Percentiles rank a stretch among this genome's conserved stretches.
These are phyloP conservation scores for Geranium brycei DNA, from an alignment of 345 rosid species.

Conservation along the genomic window DNA sequence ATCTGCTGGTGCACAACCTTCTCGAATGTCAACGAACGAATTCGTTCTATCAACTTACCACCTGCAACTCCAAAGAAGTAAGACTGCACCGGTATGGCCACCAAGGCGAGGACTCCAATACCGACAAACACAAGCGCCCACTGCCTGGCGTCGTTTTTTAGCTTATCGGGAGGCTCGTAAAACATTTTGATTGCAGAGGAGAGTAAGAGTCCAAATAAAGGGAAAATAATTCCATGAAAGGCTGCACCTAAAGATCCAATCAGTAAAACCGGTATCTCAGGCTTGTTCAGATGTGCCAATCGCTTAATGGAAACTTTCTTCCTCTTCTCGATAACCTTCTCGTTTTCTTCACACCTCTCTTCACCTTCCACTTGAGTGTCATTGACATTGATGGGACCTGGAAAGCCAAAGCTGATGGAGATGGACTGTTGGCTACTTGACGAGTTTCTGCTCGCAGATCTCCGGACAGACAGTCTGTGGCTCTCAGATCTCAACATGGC, in stretches of 20 bases:
- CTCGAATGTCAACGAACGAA: constrained; percentile 53
- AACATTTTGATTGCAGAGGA: constrained; percentile 58
- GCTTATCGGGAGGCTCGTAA: constrained; percentile 28
- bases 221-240: constrained; percentile 52
- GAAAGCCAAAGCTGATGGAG: constrained; percentile 6
- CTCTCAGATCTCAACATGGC: not conserved
- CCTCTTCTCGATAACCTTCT: constrained; percentile 12
- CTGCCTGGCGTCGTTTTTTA: constrained; percentile 38
- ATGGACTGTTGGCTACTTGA: constrained; percentile 15
- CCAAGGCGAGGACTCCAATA: constrained; percentile 22
- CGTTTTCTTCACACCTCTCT: not conserved
- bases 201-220: constrained; percentile 59
- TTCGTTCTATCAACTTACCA: constrained; percentile 56
- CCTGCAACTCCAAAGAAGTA: constrained; percentile 74
- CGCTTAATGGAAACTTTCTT: constrained; percentile 43
- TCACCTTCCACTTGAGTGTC: constrained; percentile 14
- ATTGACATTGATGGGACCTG: constrained; percentile 13
- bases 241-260: constrained; percentile 51
- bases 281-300: constrained; percentile 57
- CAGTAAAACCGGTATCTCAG: constrained; percentile 45
- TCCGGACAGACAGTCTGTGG: not conserved
- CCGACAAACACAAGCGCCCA: constrained; percentile 46
- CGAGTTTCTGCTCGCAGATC: constrained; percentile 30
- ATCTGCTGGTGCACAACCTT: constrained; percentile 75
- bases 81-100: constrained; percentile 46